Percentiles rank a stretch among this genome's conserved stretches.
Conservation (phyloP, 176 grass and related monocot genomes). For the Aegilops longissima region DNA sequence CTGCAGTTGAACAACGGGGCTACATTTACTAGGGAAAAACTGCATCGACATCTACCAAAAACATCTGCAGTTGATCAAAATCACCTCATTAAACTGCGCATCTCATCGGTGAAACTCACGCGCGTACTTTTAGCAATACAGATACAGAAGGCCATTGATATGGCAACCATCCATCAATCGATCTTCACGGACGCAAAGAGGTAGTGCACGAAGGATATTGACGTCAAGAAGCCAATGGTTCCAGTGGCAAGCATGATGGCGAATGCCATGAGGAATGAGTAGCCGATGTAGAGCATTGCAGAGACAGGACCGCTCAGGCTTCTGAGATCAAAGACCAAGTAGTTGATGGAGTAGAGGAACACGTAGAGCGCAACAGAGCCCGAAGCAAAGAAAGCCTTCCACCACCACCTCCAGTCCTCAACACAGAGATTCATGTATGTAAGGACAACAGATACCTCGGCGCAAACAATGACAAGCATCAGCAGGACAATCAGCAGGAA, state of each 20-base stretch:
- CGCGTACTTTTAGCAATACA: background rate
- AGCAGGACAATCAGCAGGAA: slow-evolving; percentile 76
- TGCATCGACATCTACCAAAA: slow-evolving; percentile 15
- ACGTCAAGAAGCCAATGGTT: slow-evolving; percentile 75
- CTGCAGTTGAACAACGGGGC: background rate
- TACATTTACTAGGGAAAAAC: background rate
- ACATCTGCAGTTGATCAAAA: slow-evolving; percentile 15
- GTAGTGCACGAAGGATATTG: slow-evolving; percentile 78
- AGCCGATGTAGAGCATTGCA: slow-evolving; percentile 72
- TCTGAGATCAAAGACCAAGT: slow-evolving; percentile 85
- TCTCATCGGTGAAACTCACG: background rate
- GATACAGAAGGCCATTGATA: background rate
- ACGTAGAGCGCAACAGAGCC: slow-evolving; percentile 83
- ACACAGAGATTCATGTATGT: slow-evolving; percentile 84
- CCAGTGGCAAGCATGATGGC: slow-evolving; percentile 76
- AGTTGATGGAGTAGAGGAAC: slow-evolving; percentile 90
- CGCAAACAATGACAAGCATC: slow-evolving; percentile 65
- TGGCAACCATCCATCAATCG: slow-evolving; percentile 41
- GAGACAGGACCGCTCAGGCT: slow-evolving; percentile 81
- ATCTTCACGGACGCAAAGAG: slow-evolving; percentile 96
- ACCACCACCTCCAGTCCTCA: slow-evolving; percentile 94
- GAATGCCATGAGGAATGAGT: slow-evolving; percentile 77
- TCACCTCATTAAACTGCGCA: slow-evolving; percentile 5
- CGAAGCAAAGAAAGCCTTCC: slow-evolving; percentile 78
- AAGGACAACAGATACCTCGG: slow-evolving; percentile 74